phyloP scores from a whole-genome alignment of 202 grass and related monocot species.

The Carex sylvatica region DNA sequence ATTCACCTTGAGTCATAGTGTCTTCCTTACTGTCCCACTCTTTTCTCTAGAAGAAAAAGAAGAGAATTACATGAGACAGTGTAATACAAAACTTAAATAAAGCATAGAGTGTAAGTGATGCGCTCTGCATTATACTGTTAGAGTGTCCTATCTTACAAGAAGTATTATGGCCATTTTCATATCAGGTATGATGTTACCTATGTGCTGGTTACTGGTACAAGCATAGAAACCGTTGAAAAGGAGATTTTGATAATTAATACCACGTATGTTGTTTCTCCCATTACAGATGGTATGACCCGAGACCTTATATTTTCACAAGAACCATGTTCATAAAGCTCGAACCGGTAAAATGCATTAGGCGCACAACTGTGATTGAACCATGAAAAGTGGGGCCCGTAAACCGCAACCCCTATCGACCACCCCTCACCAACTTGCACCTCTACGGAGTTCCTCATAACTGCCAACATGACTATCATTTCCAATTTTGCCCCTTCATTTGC shows the following conservation, averaged over 20 bases:
- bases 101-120: too few species aligned
- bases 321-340: slow-evolving; percentile 25
- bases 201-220: neutral
- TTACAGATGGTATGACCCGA: slow-evolving; percentile 31
- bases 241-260: slow-evolving; percentile 34
- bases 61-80: neutral
- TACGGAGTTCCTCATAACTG: slow-evolving; percentile 65
- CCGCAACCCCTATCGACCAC: slow-evolving; percentile 47
- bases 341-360: slow-evolving; percentile 69
- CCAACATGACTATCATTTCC: slow-evolving; percentile 60
- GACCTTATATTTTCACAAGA: slow-evolving; percentile 27
- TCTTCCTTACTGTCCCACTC: slow-evolving; percentile 38
- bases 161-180: neutral
- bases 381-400: slow-evolving; percentile 74
- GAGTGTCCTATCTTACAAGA: neutral
- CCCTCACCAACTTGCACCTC: slow-evolving; percentile 63
- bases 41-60: slow-evolving; percentile 44
- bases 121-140: neutral
- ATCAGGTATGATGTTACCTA: neutral
- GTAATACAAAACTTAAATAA: neutral
- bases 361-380: slow-evolving; percentile 95
- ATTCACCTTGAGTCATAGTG: slow-evolving; percentile 43
- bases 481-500: slow-evolving; percentile 17
- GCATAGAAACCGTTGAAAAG: neutral
- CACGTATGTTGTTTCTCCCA: slow-evolving; percentile 27